Evolutionary conservation across 2,329 filamentous ascomycete species (phyloP).

Genomic region (Calonectria fujianensis): DNA sequence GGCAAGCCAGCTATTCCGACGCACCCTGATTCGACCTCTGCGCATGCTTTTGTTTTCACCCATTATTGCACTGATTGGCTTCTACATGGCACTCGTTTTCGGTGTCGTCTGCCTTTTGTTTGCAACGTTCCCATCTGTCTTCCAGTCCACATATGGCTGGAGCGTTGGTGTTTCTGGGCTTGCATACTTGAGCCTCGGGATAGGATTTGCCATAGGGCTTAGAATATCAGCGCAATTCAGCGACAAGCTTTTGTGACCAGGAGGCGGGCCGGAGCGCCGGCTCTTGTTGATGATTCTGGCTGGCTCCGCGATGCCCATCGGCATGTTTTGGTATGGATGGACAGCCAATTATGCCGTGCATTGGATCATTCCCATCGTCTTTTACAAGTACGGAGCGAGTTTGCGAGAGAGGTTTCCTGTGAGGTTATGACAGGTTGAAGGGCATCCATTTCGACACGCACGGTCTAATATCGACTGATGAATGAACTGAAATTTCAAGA

Average conservation of each 20-base stretch:
- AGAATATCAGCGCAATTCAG: no score
- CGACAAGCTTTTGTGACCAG: no score
- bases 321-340: no score
- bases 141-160: conserved; percentile 60
- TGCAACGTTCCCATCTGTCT: conserved; percentile 61
- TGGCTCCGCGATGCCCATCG: no score
- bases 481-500: not conserved
- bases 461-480: not conserved
- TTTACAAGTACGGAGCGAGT: conserved; percentile 41
- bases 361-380: conserved; percentile 45
- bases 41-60: conserved; percentile 72
- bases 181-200: no score
- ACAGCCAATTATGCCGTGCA: no score
- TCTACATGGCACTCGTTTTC: conserved; percentile 62
- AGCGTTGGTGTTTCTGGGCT: conserved; percentile 56
- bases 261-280: no score
- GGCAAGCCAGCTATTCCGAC: conserved; percentile 54
- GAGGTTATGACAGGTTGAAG: conserved; percentile 23
- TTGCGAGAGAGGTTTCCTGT: conserved; percentile 43
- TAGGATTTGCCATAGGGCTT: no score
- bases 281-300: no score
- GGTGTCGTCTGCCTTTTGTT: conserved; percentile 60
- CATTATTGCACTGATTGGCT: conserved; percentile 67
- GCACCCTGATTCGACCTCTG: conserved; percentile 62
- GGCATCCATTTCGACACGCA: not conserved